Base-by-base conservation (phyloP, 306 rosid species). In the Pueraria montana region DNA sequence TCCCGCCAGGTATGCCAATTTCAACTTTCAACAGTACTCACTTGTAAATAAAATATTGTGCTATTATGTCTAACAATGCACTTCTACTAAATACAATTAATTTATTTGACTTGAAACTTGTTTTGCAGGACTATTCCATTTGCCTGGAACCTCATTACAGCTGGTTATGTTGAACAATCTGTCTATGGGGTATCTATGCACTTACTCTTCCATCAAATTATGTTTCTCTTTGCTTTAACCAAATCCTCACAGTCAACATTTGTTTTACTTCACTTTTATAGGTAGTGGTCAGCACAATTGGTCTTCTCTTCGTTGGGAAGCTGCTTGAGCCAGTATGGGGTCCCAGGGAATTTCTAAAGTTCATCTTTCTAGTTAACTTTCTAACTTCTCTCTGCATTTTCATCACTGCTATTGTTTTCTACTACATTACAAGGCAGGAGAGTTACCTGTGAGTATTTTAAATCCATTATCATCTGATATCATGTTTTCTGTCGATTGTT, bases 251-350 rank as follows among this genome's bases (percentile, higher is more conserved):
- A 2, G 8, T 8, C 20, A 32, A 50, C 65, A 49, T 66, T n/a
- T n/a, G n/a, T n/a, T n/a, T n/a, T n/a, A n/a, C n/a, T n/a, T 27
- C 62, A 18, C 12, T 20, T 55, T 8, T 20, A 55, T 85, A 95
- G 98, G 95, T 91, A 68, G 76, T 89, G 78, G 23, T 88, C 74
- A 89, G 89, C 88, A 85, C 89, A 52, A 13, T 91, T 27, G 95
- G 98, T 83, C 97, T 95, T 59, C 91, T 95, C 30, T 86, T 93
- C 50, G 85, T 92, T 53, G 98, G 98, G 78, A 95, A 95, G 93
- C 90, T 93, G 80, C 98, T 95, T 81, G 98, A 93, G 76, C 97
- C 98, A 83, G 84, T 93, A 52, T 95, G 98, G 98, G 98, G 98
- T 65, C 83, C 98, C 55, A 90, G 85, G 89, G 98, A 95, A 87